Evolutionary conservation across 148 eudicot species (phyloP), one percentile per base, ranked within the genome.

Genomic region (Cornus suecica): DNA sequence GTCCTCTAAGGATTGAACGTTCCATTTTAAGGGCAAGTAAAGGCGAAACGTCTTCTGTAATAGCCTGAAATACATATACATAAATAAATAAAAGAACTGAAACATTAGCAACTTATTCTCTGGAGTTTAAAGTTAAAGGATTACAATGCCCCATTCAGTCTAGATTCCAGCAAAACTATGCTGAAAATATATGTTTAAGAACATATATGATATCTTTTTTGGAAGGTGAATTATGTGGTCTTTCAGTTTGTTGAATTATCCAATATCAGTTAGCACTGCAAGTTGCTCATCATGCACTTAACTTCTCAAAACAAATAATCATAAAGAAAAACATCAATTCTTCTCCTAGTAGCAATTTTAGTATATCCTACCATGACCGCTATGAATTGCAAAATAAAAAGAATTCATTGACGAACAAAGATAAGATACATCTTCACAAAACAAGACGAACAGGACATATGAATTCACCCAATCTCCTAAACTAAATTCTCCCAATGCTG

Each of bases 11-110:
- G 71, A 86, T 68, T 52, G 80, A 74, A 68, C 76, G 74, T 78
- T 77, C 89, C 75, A 86, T 76, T 72, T 85, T 81, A 70, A 86
- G 69, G 34, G 77, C 41, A 60, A 86, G 78, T 74, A 86, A 72
- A 68, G 86, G 80, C 56, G 80, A 77, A 23, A 71, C 48, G 32
- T 81, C 80, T 23, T 74, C 84, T 2, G 71, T 64, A 15, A 86
- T 54, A 42, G 83, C 76, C 89, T 86, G 75, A 56, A 74, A 74
- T 26, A 45, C 18, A 30, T n/a, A 76, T 30, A 37, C 30, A 74
- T 37, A 3, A 37, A 37, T 37, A 37, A 37, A 37, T 37, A 37
- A 37, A 4, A 37, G 42, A 37, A 37, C 9, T 5, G 16, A 58
- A 58, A 18, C 18, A 56, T 31, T 3, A 76, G 48, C 34, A 30